Conservation (phyloP, 768 basidiomycete species). For the Hygrophoropsis aurantiaca region DNA sequence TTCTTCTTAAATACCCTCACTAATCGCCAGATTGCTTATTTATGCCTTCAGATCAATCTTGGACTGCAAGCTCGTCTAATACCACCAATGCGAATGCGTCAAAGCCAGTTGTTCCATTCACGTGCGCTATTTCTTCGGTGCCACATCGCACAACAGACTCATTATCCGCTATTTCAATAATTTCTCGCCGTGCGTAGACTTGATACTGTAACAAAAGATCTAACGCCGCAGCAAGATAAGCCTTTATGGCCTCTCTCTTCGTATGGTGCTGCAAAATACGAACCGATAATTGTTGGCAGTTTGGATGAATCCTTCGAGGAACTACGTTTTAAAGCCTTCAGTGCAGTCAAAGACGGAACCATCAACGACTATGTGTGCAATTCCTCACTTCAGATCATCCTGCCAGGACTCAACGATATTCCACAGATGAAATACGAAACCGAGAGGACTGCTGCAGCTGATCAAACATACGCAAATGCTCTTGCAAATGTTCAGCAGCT, state of each 20-base stretch:
- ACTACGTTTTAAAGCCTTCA: constrained; percentile 62
- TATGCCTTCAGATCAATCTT: constrained; percentile 36
- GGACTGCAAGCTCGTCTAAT: constrained; percentile 29
- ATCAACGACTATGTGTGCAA: constrained; percentile 66
- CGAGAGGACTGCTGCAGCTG: constrained; percentile 52
- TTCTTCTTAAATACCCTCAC: constrained; percentile 10
- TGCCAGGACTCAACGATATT: constrained; percentile 3
- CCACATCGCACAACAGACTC: constrained; percentile 1
- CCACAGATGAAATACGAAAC: constrained; percentile 58
- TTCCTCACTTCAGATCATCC: neutral
- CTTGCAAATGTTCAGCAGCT: constrained; percentile 47
- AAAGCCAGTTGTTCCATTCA: constrained; percentile 35
- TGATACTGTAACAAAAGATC: constrained; percentile 63
- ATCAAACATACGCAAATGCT: constrained; percentile 48
- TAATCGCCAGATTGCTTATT: constrained; percentile 9
- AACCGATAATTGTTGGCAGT: constrained; percentile 61
- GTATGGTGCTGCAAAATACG: constrained; percentile 75
- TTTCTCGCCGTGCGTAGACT: constrained; percentile 39
- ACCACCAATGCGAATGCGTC: constrained; percentile 16
- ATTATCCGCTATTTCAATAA: neutral
- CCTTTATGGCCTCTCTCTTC: constrained; percentile 80
- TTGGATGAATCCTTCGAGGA: constrained; percentile 81
- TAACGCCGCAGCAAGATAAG: constrained; percentile 59
- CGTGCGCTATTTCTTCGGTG: constrained; percentile 28
- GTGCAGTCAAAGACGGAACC: constrained; percentile 54